A percentile compares a stretch with the other conserved stretches of the same genome.
These are phyloP conservation scores for Theobroma cacao DNA, from an alignment of 345 rosid genomes.

Conservation along the genomic window DNA sequence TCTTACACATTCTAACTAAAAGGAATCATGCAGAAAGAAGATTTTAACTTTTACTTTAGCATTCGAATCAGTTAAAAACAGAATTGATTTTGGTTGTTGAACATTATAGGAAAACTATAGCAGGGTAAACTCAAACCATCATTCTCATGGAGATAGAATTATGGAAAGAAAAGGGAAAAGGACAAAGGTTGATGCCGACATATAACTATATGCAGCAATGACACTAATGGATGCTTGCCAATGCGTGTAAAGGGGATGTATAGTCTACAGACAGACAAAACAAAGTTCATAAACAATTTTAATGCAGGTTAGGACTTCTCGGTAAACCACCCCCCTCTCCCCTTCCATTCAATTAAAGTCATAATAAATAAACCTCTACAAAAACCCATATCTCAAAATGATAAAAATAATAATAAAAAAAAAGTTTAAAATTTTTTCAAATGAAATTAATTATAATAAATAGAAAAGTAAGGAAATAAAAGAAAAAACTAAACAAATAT, in stretches of 20 bases:
- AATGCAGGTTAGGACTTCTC: background rate
- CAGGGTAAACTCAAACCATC: background rate
- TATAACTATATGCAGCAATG: background rate
- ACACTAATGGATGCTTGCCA: background rate
- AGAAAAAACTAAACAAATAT: background rate
- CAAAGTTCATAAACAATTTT: background rate
- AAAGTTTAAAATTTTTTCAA: no score
- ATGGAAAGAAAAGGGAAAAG: background rate
- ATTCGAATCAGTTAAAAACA: background rate
- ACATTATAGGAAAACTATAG: background rate
- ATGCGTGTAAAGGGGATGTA: background rate
- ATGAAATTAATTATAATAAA: no score
- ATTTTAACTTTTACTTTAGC: background rate
- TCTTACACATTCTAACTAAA: background rate
- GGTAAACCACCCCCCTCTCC: background rate
- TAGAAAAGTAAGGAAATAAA: no score
- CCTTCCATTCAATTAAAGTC: background rate
- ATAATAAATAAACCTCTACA: background rate
- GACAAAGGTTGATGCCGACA: constrained; percentile 10
- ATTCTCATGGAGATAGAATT: background rate
- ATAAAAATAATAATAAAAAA: no score
- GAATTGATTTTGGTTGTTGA: background rate
- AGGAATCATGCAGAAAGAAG: background rate
- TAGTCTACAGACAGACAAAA: background rate
- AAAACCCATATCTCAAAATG: background rate